phyloP scores from a whole-genome alignment of 192 early-diverging fungal genomes.

The Geranomyces michiganensis region DNA sequence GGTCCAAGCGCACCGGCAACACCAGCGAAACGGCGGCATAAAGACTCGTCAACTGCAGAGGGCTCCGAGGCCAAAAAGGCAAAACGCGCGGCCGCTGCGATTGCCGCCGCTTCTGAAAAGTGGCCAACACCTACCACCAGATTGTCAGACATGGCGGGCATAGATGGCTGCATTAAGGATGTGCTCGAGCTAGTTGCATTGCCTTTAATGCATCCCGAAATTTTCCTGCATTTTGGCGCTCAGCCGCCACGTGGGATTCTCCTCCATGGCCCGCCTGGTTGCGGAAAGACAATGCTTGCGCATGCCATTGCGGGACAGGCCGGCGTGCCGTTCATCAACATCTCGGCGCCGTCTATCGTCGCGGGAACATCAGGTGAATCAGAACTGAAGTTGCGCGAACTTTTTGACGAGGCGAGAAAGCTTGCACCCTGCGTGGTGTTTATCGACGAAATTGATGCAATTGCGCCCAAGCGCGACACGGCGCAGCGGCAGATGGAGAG shows the following conservation, averaged over 20 bases:
- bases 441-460: constrained; percentile 98
- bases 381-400: constrained; percentile 95
- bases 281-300: constrained; percentile 94
- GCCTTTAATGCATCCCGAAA: constrained; percentile 92
- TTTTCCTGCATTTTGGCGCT: constrained; percentile 89
- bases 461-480: constrained; percentile 89
- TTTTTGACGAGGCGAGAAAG: constrained; percentile 93
- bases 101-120: constrained; percentile 20
- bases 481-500: constrained; percentile 96
- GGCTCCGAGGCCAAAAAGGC: constrained; percentile 20
- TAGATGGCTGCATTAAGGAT: constrained; percentile 87
- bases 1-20: not conserved
- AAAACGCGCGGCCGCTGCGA: not conserved
- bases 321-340: constrained; percentile 87
- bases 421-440: constrained; percentile 90
- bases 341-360: constrained; percentile 92
- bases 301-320: constrained; percentile 96
- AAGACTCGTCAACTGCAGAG: not conserved
- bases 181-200: constrained; percentile 90
- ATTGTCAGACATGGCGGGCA: constrained; percentile 85
- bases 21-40: constrained; percentile 19
- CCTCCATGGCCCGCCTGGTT: constrained; percentile 95
- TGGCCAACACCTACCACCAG: constrained; percentile 62
- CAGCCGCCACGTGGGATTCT: constrained; percentile 90
- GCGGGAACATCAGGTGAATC: constrained; percentile 98